These are phyloP conservation scores for Pouteria glomerata DNA, from an alignment of 148 eudicot species.

Conservation along the genomic window DNA sequence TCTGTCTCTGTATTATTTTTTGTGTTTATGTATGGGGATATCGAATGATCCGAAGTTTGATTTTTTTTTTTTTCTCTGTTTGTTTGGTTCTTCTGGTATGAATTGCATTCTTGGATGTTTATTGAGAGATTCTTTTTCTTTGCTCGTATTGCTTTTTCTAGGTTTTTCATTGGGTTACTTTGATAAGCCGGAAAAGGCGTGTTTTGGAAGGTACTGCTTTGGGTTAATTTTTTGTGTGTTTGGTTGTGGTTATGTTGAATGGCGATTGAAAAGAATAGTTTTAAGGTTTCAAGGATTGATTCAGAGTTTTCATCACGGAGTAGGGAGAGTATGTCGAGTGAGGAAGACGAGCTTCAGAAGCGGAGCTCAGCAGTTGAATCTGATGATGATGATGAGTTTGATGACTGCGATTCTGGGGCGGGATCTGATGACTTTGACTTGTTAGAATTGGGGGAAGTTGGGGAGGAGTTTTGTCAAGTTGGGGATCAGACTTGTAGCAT, in stretches of 20 bases:
- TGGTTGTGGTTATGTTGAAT: conserved; percentile 36
- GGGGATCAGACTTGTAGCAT: conserved; percentile 84
- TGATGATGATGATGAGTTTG: conserved; percentile 62
- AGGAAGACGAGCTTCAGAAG: conserved; percentile 46
- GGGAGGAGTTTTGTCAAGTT: conserved; percentile 84
- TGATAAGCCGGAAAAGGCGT: neutral
- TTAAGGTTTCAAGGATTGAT: conserved; percentile 55
- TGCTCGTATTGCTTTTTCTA: neutral
- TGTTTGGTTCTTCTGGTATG: neutral
- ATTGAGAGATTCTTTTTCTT: neutral
- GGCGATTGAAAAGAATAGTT: conserved; percentile 86
- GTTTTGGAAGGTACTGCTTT: conserved; percentile 1
- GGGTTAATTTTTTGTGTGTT: neutral
- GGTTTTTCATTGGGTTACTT: conserved; percentile 4
- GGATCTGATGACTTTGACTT: conserved; percentile 94
- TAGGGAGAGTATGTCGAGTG: conserved; percentile 77
- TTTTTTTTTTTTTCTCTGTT: neutral
- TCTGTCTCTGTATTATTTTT: neutral
- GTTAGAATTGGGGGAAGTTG: conserved; percentile 75
- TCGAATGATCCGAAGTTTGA: neutral
- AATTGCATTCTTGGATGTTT: neutral
- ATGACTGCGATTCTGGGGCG: conserved; percentile 94
- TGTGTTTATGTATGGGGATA: neutral
- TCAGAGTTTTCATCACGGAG: conserved; percentile 53
- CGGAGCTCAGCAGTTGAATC: conserved; percentile 36